Conservation (phyloP, 2,329 filamentous ascomycete genomes). For the Aspergillus versicolor region DNA sequence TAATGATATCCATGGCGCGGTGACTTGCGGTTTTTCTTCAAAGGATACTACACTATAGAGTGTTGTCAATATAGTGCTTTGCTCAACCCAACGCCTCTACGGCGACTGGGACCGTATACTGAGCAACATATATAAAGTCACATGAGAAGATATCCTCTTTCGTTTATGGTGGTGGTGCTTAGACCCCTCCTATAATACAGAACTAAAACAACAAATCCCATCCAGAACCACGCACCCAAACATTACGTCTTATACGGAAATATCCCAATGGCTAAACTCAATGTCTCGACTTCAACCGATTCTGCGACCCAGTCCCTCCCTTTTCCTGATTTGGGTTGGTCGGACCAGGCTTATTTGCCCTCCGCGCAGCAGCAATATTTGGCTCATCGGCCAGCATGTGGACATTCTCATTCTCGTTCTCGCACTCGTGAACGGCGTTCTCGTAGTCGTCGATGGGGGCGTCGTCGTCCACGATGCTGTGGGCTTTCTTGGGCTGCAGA, state of each 20-base stretch:
- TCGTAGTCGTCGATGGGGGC: constrained; percentile 10
- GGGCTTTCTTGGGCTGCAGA: neutral
- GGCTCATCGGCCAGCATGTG: constrained; percentile 2
- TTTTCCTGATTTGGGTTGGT: neutral
- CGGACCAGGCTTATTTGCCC: neutral
- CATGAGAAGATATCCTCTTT: neutral
- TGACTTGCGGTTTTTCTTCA: neutral
- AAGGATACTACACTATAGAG: neutral
- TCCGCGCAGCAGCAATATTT: constrained; percentile 1
- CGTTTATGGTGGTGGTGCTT: too few relatives aligned
- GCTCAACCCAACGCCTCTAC: too few relatives aligned
- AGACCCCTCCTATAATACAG: neutral
- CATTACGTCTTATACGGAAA: neutral
- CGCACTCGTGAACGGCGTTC: constrained; percentile 10
- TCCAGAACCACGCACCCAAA: neutral
- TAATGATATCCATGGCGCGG: constrained; percentile 14
- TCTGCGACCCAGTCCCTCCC: neutral
- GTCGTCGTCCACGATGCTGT: constrained; percentile 20
- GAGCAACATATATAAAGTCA: neutral
- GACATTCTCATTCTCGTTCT: neutral
- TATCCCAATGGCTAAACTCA: neutral
- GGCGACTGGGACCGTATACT: neutral
- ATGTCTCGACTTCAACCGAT: neutral
- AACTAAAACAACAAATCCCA: neutral
- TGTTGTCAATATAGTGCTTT: neutral